phyloP scores from a whole-genome alignment of 164 flowering plant genomes.

The Kalanchoe fedtschenkoi region DNA sequence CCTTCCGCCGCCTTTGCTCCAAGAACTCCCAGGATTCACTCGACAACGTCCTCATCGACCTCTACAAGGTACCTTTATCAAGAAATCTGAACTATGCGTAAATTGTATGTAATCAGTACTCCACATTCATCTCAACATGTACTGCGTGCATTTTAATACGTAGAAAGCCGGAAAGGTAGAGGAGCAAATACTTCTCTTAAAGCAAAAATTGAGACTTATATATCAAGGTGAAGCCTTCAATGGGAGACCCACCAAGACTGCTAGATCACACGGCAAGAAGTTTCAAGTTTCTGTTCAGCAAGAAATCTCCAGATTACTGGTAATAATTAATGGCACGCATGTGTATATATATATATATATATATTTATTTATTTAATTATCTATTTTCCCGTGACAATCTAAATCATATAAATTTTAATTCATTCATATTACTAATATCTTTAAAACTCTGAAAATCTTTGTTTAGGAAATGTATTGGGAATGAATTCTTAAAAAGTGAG shows the following conservation, averaged over 20 bases:
- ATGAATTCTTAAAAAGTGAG: no score
- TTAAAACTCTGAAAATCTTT: no score
- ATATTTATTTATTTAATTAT: no score
- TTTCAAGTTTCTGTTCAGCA: constrained; percentile 81
- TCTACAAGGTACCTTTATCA: constrained; percentile 61
- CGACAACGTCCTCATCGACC: constrained; percentile 83
- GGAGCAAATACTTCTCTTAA: constrained; percentile 68
- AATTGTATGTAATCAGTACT: no score
- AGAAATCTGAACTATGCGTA: no score
- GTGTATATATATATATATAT: no score
- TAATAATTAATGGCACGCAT: constrained; percentile 13
- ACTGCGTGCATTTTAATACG: not conserved
- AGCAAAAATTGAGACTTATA: constrained; percentile 67
- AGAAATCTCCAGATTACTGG: constrained; percentile 84
- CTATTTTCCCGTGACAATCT: no score
- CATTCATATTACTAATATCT: no score
- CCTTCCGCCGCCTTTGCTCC: constrained; percentile 74
- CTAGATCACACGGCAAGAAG: constrained; percentile 87
- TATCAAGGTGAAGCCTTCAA: constrained; percentile 75
- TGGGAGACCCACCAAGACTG: constrained; percentile 78
- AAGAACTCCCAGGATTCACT: constrained; percentile 80
- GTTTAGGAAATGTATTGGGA: no score
- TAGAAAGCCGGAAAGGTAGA: constrained; percentile 82
- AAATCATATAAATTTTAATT: no score
- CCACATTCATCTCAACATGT: no score